phyloP scores from a whole-genome alignment of 306 rosid genomes.

The Vigna hirtella region DNA sequence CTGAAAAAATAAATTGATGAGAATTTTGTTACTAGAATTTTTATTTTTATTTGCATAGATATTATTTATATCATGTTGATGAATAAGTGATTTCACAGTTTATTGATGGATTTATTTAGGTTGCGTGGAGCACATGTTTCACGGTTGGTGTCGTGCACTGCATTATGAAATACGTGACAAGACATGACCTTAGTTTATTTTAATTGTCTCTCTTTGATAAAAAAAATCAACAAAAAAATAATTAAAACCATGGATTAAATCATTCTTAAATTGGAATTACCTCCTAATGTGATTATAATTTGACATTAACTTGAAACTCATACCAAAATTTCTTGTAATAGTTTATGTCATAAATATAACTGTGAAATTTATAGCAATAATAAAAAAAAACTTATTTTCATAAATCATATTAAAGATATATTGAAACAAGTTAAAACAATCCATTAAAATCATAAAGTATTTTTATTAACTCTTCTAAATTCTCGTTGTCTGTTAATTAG shows the following conservation, averaged over 20 bases:
- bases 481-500: no score
- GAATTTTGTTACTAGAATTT: no score
- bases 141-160: conserved; percentile 5
- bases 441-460: not conserved
- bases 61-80: not conserved
- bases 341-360: not conserved
- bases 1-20: not conserved
- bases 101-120: not conserved
- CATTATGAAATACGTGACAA: not conserved
- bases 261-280: not conserved
- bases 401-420: not conserved
- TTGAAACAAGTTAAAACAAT: not conserved
- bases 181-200: not conserved
- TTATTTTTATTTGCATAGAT: not conserved
- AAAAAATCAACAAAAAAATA: no score
- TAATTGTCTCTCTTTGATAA: not conserved
- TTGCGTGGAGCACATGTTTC: not conserved
- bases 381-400: no score
- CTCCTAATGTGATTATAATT: not conserved
- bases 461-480: not conserved
- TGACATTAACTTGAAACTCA: not conserved
- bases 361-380: no score
- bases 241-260: not conserved
- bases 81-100: not conserved
- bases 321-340: not conserved